phyloP scores from a whole-genome alignment of 441 rosid genomes.

The Arabidopsis hybrid region DNA sequence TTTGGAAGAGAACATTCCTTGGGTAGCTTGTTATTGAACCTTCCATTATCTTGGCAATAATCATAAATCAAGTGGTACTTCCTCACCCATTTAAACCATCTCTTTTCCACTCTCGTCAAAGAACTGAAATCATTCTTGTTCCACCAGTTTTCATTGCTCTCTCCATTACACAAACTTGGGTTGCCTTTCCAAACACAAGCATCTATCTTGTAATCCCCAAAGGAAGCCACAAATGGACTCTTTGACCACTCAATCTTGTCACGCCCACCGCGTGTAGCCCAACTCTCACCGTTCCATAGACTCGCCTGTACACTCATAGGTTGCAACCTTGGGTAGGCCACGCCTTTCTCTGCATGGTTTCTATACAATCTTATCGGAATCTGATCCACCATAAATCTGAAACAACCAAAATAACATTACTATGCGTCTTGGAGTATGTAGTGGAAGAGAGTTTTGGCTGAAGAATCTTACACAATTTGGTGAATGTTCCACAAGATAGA shows the following conservation, averaged over 20 bases:
- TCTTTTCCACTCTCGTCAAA: slow-evolving; percentile 59
- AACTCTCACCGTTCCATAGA: slow-evolving; percentile 87
- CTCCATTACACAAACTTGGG: slow-evolving; percentile 63
- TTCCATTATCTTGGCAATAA: slow-evolving; percentile 70
- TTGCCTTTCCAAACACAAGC: slow-evolving; percentile 76
- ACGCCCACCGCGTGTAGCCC: slow-evolving; percentile 86
- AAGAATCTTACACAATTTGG: slow-evolving; percentile 76
- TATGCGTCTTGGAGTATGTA: slow-evolving; percentile 1
- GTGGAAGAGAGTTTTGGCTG: neutral
- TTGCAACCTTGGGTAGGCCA: slow-evolving; percentile 74
- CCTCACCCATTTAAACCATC: slow-evolving; percentile 91
- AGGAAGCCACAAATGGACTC: slow-evolving; percentile 74
- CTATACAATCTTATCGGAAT: slow-evolving; percentile 78
- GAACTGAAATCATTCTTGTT: slow-evolving; percentile 53
- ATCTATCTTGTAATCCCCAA: slow-evolving; percentile 67
- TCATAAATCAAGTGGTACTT: slow-evolving; percentile 76
- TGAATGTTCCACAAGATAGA: slow-evolving; percentile 82
- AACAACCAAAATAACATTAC: neutral
- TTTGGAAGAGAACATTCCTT: slow-evolving; percentile 58
- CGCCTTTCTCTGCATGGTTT: slow-evolving; percentile 79
- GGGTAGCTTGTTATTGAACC: slow-evolving; percentile 66
- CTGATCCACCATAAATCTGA: slow-evolving; percentile 76
- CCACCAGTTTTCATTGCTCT: slow-evolving; percentile 74
- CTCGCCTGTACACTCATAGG: slow-evolving; percentile 71
- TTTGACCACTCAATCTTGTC: slow-evolving; percentile 84